phyloP scores from a whole-genome alignment of 352 stramenopile species.

The Phytophthora europaea region DNA sequence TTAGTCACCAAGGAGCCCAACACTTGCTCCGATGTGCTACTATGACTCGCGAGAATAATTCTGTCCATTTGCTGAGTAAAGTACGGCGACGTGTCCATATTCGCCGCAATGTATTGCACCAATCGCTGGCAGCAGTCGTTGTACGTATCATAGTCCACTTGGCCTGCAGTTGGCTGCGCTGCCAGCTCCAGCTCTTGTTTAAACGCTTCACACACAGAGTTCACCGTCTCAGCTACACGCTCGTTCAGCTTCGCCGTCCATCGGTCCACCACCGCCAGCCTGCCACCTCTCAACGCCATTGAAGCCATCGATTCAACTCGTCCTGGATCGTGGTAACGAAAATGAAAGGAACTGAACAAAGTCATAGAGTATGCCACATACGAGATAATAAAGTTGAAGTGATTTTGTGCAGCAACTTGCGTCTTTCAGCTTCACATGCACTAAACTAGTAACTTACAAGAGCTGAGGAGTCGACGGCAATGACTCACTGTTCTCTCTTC shows the following conservation, averaged over 20 bases:
- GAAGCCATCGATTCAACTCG: background rate
- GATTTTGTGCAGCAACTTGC: background rate
- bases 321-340: background rate
- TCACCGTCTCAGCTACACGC: slow-evolving; percentile 16
- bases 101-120: background rate
- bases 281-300: slow-evolving; percentile 10
- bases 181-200: slow-evolving; percentile 18
- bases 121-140: background rate
- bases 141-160: slow-evolving; percentile 17
- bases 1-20: slow-evolving; percentile 53
- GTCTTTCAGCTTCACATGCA: background rate
- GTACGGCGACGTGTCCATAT: slow-evolving; percentile 5
- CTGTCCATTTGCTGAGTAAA: slow-evolving; percentile 4
- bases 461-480: background rate
- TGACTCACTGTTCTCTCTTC: slow-evolving; percentile 15
- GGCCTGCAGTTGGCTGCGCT: slow-evolving; percentile 5
- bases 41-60: background rate
- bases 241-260: slow-evolving; percentile 11
- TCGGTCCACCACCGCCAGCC: slow-evolving; percentile 8
- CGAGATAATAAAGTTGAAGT: background rate
- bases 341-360: slow-evolving; percentile 1
- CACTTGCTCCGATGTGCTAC: slow-evolving; percentile 19
- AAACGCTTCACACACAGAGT: slow-evolving; percentile 20
- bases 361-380: slow-evolving; percentile 1
- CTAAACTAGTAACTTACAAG: slow-evolving; percentile 3